These are phyloP conservation scores for Claviceps purpurea DNA, from an alignment of 2,329 filamentous ascomycete species.

Conservation along the genomic window DNA sequence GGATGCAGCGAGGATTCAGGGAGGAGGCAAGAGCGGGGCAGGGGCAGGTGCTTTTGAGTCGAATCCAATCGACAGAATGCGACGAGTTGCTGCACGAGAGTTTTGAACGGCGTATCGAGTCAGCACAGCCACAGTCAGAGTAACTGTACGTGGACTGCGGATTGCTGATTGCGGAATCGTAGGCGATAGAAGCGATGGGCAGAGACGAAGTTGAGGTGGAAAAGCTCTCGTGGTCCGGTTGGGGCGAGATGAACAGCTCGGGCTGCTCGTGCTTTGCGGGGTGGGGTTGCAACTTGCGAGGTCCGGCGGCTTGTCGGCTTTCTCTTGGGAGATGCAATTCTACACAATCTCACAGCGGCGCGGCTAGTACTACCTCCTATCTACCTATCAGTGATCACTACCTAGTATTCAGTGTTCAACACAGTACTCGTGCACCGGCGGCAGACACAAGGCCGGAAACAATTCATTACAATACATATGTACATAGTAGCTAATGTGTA, in stretches of 20 bases:
- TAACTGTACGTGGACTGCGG: not conserved
- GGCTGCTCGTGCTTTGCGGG: not conserved
- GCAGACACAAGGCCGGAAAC: too few species aligned
- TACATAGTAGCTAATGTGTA: too few species aligned
- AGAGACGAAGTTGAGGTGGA: not conserved
- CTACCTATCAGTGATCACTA: too few species aligned
- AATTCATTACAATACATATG: too few species aligned
- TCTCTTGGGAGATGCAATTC: not conserved
- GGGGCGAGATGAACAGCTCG: conserved; percentile 1
- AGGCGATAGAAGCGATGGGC: not conserved
- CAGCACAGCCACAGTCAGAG: not conserved
- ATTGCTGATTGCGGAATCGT: not conserved
- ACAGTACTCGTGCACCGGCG: too few species aligned
- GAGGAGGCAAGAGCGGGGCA: conserved; percentile 3
- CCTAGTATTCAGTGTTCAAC: too few species aligned
- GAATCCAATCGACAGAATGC: not conserved
- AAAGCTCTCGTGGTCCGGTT: not conserved
- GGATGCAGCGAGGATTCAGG: too few species aligned
- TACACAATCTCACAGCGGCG: not conserved
- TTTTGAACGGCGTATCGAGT: not conserved
- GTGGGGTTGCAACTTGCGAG: not conserved
- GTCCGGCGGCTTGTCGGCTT: not conserved
- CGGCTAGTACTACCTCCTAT: too few species aligned
- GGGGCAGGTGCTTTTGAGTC: conserved; percentile 1
- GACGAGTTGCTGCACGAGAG: not conserved